Base-by-base conservation (phyloP, 1,284 basidiomycete species). In the Ganoderma lucidum region DNA sequence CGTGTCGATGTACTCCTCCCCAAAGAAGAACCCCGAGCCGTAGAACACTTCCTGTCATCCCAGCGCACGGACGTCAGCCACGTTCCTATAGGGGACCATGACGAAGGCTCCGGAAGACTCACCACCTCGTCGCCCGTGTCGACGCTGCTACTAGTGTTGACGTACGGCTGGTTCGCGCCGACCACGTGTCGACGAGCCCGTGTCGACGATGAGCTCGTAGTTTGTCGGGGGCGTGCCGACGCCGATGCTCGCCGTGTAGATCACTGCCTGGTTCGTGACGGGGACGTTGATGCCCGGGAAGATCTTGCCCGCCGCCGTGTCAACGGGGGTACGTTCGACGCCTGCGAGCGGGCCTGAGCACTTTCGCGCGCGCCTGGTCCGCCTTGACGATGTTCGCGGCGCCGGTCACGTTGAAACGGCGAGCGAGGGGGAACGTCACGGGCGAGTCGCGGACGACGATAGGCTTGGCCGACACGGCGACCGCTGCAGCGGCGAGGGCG, bases 111-210 rank as follows among this genome's bases (percentile, higher is more conserved):
- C 8, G n/a, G 45, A 9, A 51, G 23, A 51, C 23, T 12, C n/a
- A 28, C 62, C 35, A 64, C 41, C 69, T 37, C 63, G 15, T 75
- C 66, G 41, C 73, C 75, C 5, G 77, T 78, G 48, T 71, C 70
- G 30, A 59, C 62, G 66, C 86, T 87, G 62, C 87, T 86, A 71
- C 79, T 81, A 1, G 89, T 90, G 69, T 71, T 60, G 19, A 77
- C 77, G 72, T 88, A 90, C 0, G 78, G 17, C 23, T 68, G 77
- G 23, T 41, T 70, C 15, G 88, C 87, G 30, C 89, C 89, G 58
- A 91, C 80, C 90, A 91, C 12, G 89, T 91, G 80, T 90, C 35
- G 89, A 89, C 65, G 77, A 78, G 30, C 78, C 78, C 4, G 77
- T 78, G 58, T 79, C 78, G 45, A 78, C 70, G 62, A 79, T 71